Evolutionary conservation across 768 basidiomycete genomes (phyloP), one percentile per base, ranked within the genome.

Genomic region (Pleurotus tuber-regium): DNA sequence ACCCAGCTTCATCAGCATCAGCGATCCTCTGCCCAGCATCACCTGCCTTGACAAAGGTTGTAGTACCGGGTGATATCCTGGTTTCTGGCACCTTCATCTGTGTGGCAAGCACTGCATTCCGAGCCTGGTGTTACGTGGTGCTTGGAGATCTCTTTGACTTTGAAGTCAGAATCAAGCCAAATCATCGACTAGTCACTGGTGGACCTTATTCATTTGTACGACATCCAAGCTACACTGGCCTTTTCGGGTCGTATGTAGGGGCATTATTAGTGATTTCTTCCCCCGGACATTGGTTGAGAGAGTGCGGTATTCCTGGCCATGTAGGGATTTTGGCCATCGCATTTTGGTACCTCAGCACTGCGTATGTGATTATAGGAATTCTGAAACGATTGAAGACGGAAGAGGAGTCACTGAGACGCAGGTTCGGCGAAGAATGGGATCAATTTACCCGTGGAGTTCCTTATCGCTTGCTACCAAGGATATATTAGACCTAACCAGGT

Each of bases 71-170:
- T n/a, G n/a, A n/a, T n/a, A n/a, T n/a, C n/a, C n/a, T n/a, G n/a
- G n/a, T n/a, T n/a, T n/a, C n/a, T n/a, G 10, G 46, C 46, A 4
- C 9, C 30, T 16, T 7, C 35, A 19, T 35, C 28, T 24, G 30
- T 48, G 4, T n/a, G 18, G 11, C 30, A 14, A 4, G 30, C 28
- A 4, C 24, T 48, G 29, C 30, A n/a, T n/a, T n/a, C n/a, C n/a
- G n/a, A n/a, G n/a, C n/a, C n/a, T n/a, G n/a, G n/a, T n/a, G n/a
- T n/a, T n/a, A n/a, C n/a, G n/a, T n/a, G n/a, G n/a, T n/a, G n/a
- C 70, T 78, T 6, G 74, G 74, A 4, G 59, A 67, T 9, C 58
- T 76, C 41, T 78, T 78, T 57, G 77, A 76, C 5, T 78, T 77
- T 50, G 77, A 78, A 43, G 68, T 78, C 50, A 74, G 73, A 33